phyloP scores from a whole-genome alignment of 2,329 filamentous ascomycete species.

The Hirsutella rhossiliensis region DNA sequence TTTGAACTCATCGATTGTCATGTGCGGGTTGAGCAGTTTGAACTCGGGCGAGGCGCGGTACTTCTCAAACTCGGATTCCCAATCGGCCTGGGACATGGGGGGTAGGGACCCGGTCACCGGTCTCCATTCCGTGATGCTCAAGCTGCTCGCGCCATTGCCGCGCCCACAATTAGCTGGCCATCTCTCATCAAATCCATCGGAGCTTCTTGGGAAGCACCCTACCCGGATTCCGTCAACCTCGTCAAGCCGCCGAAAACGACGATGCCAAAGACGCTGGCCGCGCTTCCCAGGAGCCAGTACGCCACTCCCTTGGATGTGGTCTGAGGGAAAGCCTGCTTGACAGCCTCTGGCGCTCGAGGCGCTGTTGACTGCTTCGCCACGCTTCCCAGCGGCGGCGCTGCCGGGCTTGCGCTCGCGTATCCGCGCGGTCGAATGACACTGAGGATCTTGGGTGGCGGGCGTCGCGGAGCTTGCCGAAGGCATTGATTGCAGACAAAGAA shows the following conservation, averaged over 20 bases:
- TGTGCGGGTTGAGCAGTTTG: constrained; percentile 79
- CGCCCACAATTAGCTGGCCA: not conserved
- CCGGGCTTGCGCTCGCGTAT: constrained; percentile 20
- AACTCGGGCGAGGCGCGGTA: constrained; percentile 92
- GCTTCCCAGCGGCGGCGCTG: constrained; percentile 6
- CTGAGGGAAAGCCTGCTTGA: constrained; percentile 38
- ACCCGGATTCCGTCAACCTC: constrained; percentile 92
- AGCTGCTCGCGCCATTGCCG: constrained; percentile 31
- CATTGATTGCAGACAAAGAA: constrained; percentile 39
- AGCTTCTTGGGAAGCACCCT: constrained; percentile 8
- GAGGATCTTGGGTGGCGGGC: constrained; percentile 25
- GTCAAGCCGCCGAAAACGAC: constrained; percentile 92
- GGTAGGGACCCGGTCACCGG: constrained; percentile 88
- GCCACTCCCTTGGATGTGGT: constrained; percentile 66
- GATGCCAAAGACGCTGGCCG: constrained; percentile 90
- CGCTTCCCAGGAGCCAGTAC: constrained; percentile 87
- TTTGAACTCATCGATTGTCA: constrained; percentile 91
- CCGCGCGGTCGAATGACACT: constrained; percentile 25
- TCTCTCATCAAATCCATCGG: not conserved
- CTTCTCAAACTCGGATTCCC: constrained; percentile 87
- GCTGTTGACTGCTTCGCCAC: constrained; percentile 1
- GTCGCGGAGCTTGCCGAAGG: constrained; percentile 20
- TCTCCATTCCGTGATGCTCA: constrained; percentile 98
- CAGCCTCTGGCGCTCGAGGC: constrained; percentile 8
- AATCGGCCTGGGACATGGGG: constrained; percentile 65